A percentile compares a stretch with the other conserved stretches of the same genome.
phyloP scores from a whole-genome alignment of 306 rosid genomes.

The Glycine latifolia region DNA sequence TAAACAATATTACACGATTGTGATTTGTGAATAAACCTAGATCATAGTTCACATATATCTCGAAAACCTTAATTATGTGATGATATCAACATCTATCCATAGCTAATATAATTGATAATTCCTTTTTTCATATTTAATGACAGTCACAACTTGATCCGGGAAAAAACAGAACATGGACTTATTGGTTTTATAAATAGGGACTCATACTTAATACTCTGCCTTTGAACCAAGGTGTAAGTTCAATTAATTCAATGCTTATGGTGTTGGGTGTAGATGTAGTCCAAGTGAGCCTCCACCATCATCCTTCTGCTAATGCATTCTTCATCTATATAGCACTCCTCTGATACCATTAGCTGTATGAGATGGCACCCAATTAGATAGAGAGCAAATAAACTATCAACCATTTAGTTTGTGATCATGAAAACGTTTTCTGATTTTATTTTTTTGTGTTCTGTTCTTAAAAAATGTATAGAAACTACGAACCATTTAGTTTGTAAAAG shows the following conservation, averaged over 20 bases:
- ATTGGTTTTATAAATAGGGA: conserved; percentile 6
- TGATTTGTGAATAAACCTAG: neutral
- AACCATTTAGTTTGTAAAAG: no score
- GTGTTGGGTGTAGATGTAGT: conserved; percentile 83
- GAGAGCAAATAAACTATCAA: neutral
- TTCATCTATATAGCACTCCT: conserved; percentile 54
- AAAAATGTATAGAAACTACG: no score
- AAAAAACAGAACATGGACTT: conserved; percentile 1
- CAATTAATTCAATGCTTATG: conserved; percentile 55
- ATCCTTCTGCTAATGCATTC: conserved; percentile 68
- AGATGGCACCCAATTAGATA: conserved; percentile 21
- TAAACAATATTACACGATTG: neutral
- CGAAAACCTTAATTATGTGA: neutral
- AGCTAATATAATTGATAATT: conserved; percentile 7
- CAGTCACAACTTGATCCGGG: neutral
- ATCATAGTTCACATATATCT: neutral
- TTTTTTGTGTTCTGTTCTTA: no score
- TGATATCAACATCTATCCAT: neutral
- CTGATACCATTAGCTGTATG: conserved; percentile 55
- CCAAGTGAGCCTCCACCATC: conserved; percentile 79
- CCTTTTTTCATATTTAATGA: neutral
- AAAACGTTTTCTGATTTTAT: neutral
- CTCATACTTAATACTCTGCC: conserved; percentile 16
- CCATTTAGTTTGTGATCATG: neutral
- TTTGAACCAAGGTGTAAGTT: conserved; percentile 1